Conservation (phyloP, 1,139 yeast genomes). For the Martiniozyma asiatica region DNA sequence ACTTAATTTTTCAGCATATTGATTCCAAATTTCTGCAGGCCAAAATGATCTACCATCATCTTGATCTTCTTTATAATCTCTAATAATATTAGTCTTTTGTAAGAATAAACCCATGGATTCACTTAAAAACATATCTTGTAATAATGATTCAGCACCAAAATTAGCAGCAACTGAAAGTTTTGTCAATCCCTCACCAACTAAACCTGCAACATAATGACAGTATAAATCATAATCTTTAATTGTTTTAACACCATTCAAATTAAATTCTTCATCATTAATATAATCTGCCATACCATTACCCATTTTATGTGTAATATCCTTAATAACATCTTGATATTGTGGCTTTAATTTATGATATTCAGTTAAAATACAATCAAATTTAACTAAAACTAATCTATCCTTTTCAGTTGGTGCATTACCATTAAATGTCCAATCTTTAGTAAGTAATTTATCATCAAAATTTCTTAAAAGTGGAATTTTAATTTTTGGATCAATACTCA, state of each 20-base stretch:
- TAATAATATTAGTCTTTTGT: slow-evolving; percentile 89
- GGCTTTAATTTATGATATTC: slow-evolving; percentile 69
- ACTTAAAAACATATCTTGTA: slow-evolving; percentile 44
- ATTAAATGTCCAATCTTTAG: slow-evolving; percentile 69
- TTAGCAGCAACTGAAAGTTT: slow-evolving; percentile 61
- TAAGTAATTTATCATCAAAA: slow-evolving; percentile 51
- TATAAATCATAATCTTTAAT: slow-evolving; percentile 75
- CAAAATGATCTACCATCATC: slow-evolving; percentile 90
- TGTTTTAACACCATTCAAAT: slow-evolving; percentile 67
- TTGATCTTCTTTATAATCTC: slow-evolving; percentile 90
- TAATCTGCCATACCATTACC: slow-evolving; percentile 98
- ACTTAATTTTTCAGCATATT: slow-evolving; percentile 54
- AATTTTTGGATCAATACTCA: slow-evolving; percentile 59
- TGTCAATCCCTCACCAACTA: slow-evolving; percentile 93
- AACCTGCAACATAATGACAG: slow-evolving; percentile 96
- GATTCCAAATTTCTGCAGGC: slow-evolving; percentile 90
- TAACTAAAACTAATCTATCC: slow-evolving; percentile 69
- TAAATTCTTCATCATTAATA: slow-evolving; percentile 66
- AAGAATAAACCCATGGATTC: slow-evolving; percentile 91
- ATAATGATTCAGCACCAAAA: slow-evolving; percentile 42
- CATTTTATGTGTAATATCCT: slow-evolving; percentile 71
- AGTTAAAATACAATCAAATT: slow-evolving; percentile 54
- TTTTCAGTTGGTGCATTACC: slow-evolving; percentile 67
- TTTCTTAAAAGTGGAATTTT: slow-evolving; percentile 66
- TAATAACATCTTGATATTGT: slow-evolving; percentile 66